Conservation (phyloP, 495 filamentous ascomycete species). For the Xylaria scruposa region DNA sequence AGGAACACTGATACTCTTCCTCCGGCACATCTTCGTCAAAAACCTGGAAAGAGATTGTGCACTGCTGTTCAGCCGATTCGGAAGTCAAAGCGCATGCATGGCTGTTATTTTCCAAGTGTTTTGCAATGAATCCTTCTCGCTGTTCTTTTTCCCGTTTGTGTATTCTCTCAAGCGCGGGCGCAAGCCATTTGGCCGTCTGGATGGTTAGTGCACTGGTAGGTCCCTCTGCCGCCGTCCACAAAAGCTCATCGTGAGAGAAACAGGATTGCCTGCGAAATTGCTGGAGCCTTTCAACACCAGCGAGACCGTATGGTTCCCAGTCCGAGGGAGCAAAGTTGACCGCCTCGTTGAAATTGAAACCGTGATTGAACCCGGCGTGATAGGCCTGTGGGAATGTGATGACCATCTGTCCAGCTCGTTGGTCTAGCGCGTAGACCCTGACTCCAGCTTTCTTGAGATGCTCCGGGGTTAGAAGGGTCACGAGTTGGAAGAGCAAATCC, state of each 20-base stretch:
- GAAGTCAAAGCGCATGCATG: constrained; percentile 53
- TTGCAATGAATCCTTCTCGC: constrained; percentile 69
- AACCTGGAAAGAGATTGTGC: constrained; percentile 54
- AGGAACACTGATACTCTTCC: constrained; percentile 86
- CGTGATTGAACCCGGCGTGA: constrained; percentile 92
- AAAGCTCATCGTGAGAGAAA: constrained; percentile 96
- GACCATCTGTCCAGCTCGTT: constrained; percentile 94
- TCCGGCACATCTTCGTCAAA: constrained; percentile 80
- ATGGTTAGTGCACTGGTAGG: constrained; percentile 79
- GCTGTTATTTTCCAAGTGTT: constrained; percentile 62
- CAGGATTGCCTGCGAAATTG: constrained; percentile 90
- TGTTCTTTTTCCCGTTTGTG: constrained; percentile 72
- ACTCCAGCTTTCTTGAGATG: constrained; percentile 96
- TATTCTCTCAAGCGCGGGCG: constrained; percentile 82
- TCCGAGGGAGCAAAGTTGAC: constrained; percentile 98
- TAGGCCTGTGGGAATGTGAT: constrained; percentile 94
- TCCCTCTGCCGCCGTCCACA: constrained; percentile 78
- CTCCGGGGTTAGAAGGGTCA: constrained; percentile 91
- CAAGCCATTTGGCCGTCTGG: constrained; percentile 92
- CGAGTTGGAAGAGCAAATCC: constrained; percentile 94
- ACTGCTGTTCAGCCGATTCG: constrained; percentile 45
- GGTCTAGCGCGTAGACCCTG: constrained; percentile 89
- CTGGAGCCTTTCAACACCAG: constrained; percentile 84
- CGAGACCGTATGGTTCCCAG: constrained; percentile 93
- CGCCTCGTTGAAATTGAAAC: constrained; percentile 99